A percentile compares a stretch with the other conserved stretches of the same genome.
These are phyloP conservation scores for Naematelia aurantialba DNA, from an alignment of 768 basidiomycete species.

Conservation along the genomic window DNA sequence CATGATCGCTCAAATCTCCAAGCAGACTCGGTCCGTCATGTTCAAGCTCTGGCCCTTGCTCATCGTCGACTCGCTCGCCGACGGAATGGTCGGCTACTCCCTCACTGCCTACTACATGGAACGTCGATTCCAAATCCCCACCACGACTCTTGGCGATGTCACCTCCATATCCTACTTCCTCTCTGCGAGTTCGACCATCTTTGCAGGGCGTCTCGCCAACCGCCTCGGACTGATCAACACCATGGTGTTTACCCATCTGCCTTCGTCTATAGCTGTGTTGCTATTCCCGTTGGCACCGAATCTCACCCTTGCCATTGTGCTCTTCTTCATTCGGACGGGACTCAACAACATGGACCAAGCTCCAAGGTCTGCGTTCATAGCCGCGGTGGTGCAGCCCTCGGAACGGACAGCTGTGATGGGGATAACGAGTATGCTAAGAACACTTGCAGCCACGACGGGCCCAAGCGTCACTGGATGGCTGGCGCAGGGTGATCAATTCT, in stretches of 20 bases:
- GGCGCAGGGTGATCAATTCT: slow-evolving; percentile 21
- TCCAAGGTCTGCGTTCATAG: slow-evolving; percentile 38
- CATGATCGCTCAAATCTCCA: slow-evolving; percentile 25
- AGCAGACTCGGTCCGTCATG: slow-evolving; percentile 26
- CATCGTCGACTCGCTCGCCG: slow-evolving; percentile 30
- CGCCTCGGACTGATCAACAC: slow-evolving; percentile 37
- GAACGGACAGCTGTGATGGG: slow-evolving; percentile 40
- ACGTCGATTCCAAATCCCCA: slow-evolving; percentile 20
- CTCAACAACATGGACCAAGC: slow-evolving; percentile 39
- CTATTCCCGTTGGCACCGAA: slow-evolving; percentile 26
- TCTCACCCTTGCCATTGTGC: slow-evolving; percentile 19
- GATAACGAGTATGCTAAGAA: slow-evolving; percentile 29
- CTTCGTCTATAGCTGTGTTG: slow-evolving; percentile 29
- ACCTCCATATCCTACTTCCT: slow-evolving; percentile 33
- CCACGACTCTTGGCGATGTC: slow-evolving; percentile 25
- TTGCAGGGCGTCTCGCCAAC: slow-evolving; percentile 33
- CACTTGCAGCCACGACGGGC: slow-evolving; percentile 26
- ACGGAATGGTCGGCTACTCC: slow-evolving; percentile 32
- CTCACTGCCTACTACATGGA: slow-evolving; percentile 34
- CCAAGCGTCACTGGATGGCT: slow-evolving; percentile 33
- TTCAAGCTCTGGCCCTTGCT: slow-evolving; percentile 34
- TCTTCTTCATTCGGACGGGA: slow-evolving; percentile 30
- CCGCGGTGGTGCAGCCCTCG: slow-evolving; percentile 21
- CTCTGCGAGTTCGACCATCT: slow-evolving; percentile 30
- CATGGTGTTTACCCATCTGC: slow-evolving; percentile 42